phyloP scores from a whole-genome alignment of 805 yeast genomes.

The Lipomyces kockii region DNA sequence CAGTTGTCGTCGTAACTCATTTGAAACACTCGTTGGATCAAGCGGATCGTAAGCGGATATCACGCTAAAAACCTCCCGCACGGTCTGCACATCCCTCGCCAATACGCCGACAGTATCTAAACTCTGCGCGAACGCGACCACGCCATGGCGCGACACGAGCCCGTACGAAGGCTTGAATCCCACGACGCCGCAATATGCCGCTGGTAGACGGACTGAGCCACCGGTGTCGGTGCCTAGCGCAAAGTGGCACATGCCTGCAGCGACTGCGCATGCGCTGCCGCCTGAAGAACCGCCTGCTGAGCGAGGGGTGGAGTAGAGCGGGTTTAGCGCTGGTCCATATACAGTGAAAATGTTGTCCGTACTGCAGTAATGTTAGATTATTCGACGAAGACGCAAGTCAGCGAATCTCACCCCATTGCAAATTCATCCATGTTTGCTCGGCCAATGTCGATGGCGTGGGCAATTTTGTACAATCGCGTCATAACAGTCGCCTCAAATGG shows the following conservation, averaged over 20 bases:
- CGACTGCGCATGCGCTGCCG: conserved; percentile 93
- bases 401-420: conserved; percentile 77
- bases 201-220: conserved; percentile 92
- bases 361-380: conserved; percentile 7
- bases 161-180: conserved; percentile 98
- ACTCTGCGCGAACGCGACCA: conserved; percentile 89
- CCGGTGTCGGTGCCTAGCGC: conserved; percentile 97
- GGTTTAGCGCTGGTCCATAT: conserved; percentile 48
- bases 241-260: conserved; percentile 63
- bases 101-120: conserved; percentile 92
- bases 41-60: conserved; percentile 61
- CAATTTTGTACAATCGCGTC: conserved; percentile 51
- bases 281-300: conserved; percentile 93
- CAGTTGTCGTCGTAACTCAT: conserved; percentile 31
- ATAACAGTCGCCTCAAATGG: conserved; percentile 85
- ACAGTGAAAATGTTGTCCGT: conserved; percentile 46
- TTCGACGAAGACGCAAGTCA: background rate
- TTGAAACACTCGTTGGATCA: conserved; percentile 70
- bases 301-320: conserved; percentile 49
- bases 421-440: conserved; percentile 95
- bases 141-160: conserved; percentile 88
- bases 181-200: conserved; percentile 77
- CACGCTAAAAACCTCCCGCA: conserved; percentile 57
- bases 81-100: conserved; percentile 53
- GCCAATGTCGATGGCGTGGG: conserved; percentile 64